Conservation (phyloP, 768 basidiomycete species). For the Suillus fuscotomentosus region DNA sequence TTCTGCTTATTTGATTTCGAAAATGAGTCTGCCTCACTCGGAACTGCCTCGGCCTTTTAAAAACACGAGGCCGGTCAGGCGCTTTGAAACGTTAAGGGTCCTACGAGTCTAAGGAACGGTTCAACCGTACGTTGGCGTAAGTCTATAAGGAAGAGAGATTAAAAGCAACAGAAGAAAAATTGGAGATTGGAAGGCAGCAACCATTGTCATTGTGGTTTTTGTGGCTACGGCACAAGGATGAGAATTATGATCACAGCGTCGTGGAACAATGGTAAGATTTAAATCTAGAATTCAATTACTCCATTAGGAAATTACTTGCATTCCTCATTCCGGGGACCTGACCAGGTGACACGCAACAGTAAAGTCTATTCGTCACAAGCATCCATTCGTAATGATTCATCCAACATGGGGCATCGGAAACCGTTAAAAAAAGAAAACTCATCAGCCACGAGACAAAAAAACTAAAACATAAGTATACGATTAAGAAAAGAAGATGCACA, state of each 20-base stretch:
- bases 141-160: neutral
- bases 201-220: constrained; percentile 1
- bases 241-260: neutral
- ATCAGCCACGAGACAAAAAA: neutral
- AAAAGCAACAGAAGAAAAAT: neutral
- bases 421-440: constrained; percentile 1
- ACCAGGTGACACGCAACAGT: neutral
- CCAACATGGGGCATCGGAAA: neutral
- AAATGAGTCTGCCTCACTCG: neutral
- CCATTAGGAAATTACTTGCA: neutral
- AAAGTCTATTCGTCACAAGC: neutral
- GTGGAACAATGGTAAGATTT: constrained; percentile 4
- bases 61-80: constrained; percentile 11
- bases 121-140: constrained; percentile 5
- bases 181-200: neutral
- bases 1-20: neutral
- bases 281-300: neutral
- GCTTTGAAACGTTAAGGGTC: neutral
- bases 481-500: constrained; percentile 11
- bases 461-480: constrained; percentile 3
- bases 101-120: neutral
- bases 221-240: neutral
- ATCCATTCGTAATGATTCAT: neutral
- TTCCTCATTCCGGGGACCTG: too few relatives aligned
- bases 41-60: neutral